Base-by-base conservation (phyloP, 768 basidiomycete genomes). In the Paxillus rubicundulus region DNA sequence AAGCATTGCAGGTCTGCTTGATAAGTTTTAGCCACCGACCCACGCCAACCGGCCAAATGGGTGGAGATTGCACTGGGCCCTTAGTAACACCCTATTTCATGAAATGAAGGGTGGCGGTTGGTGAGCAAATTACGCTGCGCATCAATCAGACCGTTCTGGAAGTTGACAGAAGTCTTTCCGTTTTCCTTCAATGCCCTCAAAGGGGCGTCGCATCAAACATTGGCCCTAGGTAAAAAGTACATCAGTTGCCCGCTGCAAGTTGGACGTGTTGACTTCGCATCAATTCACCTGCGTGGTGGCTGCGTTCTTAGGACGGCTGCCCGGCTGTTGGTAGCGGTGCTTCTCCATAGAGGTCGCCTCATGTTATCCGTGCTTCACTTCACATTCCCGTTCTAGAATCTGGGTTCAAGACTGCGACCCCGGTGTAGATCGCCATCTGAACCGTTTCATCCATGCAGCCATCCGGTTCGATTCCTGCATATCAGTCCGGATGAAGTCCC, bases 301-400 rank as follows among this genome's bases (percentile, higher is more conserved):
- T 56, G 46, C 38, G 17, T 50, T 49, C 61, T 59, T 56, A 48
- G 57, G 43, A 45, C 57, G 61, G 51, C 43, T 57, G 46, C 20
- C 47, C 47, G 55, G 57, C 48, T 52, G 45, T 36, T 34, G 24
- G 38, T 54, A 42, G 57, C 64, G 43, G 55, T 67, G 65, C 65
- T 55, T 45, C 56, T 53, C 42, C 5, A 33, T 37, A 30, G 24
- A 47, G 47, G 47, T 38, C 39, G 61, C 65, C 65, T 66, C 65
- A 43, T 66, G 65, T 63, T 59, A 7, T 45, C 60, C 66, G 56
- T 65, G 52, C 56, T 47, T 54, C 65, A 61, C 65, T 61, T 62
- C 60, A 49, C 54, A 42, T 54, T 50, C 48, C 51, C 41, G 40
- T 54, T 66, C 65, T 55, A 61, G 63, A 68, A 61, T 47, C 52